Base-by-base conservation (phyloP, 23 red algal species). In the Gracilaria domingensis region DNA sequence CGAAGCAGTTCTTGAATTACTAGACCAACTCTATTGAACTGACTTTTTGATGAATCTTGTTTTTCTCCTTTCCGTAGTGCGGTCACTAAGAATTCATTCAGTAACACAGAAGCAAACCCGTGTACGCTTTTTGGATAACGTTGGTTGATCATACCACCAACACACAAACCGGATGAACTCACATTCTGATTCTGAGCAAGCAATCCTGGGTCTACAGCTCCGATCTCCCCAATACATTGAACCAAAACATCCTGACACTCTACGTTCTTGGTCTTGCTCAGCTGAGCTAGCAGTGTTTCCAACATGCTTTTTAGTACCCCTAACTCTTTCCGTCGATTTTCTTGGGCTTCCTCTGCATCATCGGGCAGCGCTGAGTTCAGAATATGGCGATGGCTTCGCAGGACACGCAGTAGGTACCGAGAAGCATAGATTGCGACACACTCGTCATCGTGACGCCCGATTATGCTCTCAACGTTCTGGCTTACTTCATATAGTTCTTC, bases 1-100 rank as follows among this genome's bases (percentile, higher is more conserved):
- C 97, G 93, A 21, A 98, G 80, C 1, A 95, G 38, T 82, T 98
- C 97, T 75, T 98, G 97, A 56, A 98, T 94, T 14, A 92, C 93
- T 14, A 91, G 89, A 35, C 97, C 97, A 12, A 92, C 79, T 13
- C 80, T 83, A 39, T 96, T 95, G 28, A 89, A 87, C 28, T 64
- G 90, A 48, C 76, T 92, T 16, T 51, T 79, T 39, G 78, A 74
- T 20, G 60, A 62, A 12, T 65, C 55, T 40, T 56, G 49, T 33
- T 79, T 56, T 50, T 93, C 93, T 26, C 93, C 96, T 20, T 88
- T 75, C 4, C 80, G 75, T 30, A 98, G 51, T 23, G 90, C 76
- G 14, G 90, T 75, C 25, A 98, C 90, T 38, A 98, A 85, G 77
- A 88, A 94, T 0, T 96, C 76, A 37, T 72, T 55, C 21, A 98